Conservation (phyloP, 495 filamentous ascomycete species). For the Aspergillus wentii region DNA sequence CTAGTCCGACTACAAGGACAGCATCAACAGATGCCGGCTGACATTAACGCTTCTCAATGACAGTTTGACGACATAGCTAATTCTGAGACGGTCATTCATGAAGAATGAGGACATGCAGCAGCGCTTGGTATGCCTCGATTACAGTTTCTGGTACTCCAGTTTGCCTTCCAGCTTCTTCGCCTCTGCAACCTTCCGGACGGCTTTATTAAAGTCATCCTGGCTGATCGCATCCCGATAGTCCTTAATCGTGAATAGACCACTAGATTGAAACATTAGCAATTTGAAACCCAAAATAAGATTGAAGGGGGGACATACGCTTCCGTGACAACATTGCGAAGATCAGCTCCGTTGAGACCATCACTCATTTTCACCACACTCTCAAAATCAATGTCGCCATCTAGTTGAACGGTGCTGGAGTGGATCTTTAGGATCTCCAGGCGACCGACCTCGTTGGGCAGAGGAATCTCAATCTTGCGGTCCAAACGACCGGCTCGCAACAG, state of each 20-base stretch:
- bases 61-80: conserved; percentile 5
- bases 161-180: conserved; percentile 98
- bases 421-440: conserved; percentile 98
- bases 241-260: conserved; percentile 95
- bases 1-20: no score
- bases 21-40: neutral
- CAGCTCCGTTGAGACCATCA: conserved; percentile 94
- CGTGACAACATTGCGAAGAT: conserved; percentile 96
- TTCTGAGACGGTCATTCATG: conserved; percentile 5
- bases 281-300: neutral
- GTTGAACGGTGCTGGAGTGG: conserved; percentile 77
- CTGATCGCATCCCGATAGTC: conserved; percentile 92
- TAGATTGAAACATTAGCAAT: conserved; percentile 33
- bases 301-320: conserved; percentile 71
- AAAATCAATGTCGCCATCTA: conserved; percentile 96
- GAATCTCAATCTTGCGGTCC: conserved; percentile 98
- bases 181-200: conserved; percentile 93
- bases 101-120: conserved; percentile 14
- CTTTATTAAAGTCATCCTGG: conserved; percentile 99
- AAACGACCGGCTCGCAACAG: conserved; percentile 89
- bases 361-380: conserved; percentile 99
- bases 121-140: conserved; percentile 14
- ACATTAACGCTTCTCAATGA: neutral
- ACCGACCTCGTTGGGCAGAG: conserved; percentile 97
- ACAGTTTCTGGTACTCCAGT: conserved; percentile 96